phyloP scores from a whole-genome alignment of 148 eudicot genomes.

The Drosera capensis region DNA sequence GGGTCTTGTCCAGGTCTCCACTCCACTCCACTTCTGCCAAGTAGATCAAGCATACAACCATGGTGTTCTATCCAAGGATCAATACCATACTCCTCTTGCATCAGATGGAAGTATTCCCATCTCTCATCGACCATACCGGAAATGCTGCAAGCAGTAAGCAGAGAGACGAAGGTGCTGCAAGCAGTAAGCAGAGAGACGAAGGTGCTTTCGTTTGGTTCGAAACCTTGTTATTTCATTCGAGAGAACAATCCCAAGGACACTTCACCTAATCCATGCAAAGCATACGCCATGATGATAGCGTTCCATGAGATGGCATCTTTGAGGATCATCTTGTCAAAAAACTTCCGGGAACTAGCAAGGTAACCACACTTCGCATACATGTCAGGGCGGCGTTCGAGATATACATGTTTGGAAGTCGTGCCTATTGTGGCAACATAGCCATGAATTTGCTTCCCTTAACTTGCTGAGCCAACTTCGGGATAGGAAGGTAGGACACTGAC shows the following conservation, averaged over 20 bases:
- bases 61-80: constrained; percentile 72
- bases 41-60: constrained; percentile 66
- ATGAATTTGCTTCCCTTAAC: constrained; percentile 57
- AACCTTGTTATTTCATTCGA: constrained; percentile 30
- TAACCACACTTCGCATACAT: constrained; percentile 77
- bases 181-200: constrained; percentile 56
- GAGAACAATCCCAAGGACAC: constrained; percentile 32
- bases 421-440: constrained; percentile 18
- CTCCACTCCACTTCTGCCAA: constrained; percentile 60
- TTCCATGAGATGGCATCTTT: constrained; percentile 77
- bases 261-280: constrained; percentile 47
- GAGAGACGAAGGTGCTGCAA: no score
- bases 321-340: constrained; percentile 23
- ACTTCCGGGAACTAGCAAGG: constrained; percentile 22
- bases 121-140: constrained; percentile 56
- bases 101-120: constrained; percentile 40
- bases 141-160: no score
- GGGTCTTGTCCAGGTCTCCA: constrained; percentile 31
- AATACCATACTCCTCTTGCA: constrained; percentile 31
- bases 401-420: constrained; percentile 12
- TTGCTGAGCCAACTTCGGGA: constrained; percentile 40
- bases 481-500: constrained; percentile 41
- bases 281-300: constrained; percentile 55
- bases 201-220: constrained; percentile 47
- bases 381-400: no score